These are phyloP conservation scores for Coccomyxa subellipsoidea DNA, from an alignment of 163 green algal species.

Conservation along the genomic window DNA sequence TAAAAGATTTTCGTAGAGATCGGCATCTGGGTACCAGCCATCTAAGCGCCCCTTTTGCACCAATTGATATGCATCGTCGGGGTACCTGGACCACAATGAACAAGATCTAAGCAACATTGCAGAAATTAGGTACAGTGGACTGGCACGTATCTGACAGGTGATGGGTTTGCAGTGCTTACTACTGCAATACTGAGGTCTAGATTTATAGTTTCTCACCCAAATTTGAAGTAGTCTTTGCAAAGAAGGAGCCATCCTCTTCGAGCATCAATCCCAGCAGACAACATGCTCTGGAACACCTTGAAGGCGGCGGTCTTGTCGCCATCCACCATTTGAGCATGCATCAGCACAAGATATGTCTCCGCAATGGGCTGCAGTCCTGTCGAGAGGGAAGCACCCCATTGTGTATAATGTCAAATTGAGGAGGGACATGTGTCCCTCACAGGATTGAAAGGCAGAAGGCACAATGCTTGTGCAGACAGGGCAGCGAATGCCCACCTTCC, in stretches of 20 bases:
- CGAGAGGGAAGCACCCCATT: no score
- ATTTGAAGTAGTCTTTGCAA: not conserved
- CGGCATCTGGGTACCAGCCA: not conserved
- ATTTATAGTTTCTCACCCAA: conserved; percentile 2
- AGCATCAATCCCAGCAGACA: not conserved
- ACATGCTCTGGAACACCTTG: conserved; percentile 14
- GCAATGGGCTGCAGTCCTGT: conserved; percentile 59
- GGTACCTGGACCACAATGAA: not conserved
- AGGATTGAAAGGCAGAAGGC: no score
- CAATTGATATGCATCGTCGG: not conserved
- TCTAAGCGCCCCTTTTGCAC: not conserved
- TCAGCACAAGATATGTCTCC: conserved; percentile 67
- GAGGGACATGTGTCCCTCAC: no score
- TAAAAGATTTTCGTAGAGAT: conserved; percentile 10
- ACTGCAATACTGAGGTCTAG: no score
- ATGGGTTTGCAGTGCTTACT: no score
- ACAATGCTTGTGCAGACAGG: no score
- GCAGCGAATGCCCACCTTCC: not conserved
- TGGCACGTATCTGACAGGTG: no score
- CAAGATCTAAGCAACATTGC: no score
- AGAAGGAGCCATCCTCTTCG: conserved; percentile 38
- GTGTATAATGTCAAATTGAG: no score
- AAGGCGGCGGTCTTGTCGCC: not conserved
- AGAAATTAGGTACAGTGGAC: no score
- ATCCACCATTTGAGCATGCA: conserved; percentile 45